Conservation (phyloP, 495 filamentous ascomycete species). For the Trichoderma reesei region DNA sequence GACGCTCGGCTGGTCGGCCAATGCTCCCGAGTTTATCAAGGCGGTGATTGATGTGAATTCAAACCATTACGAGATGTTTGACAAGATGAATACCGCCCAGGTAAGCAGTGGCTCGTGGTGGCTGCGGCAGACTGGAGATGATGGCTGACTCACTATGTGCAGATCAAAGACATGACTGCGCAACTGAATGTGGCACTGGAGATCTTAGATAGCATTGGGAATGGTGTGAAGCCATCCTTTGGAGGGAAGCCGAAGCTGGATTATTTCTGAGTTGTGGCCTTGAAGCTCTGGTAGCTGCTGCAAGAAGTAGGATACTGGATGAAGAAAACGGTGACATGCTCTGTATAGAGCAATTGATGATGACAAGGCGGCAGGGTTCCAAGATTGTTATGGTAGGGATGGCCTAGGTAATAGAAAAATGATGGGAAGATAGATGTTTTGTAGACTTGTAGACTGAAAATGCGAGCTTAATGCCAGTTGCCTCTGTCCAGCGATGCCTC, state of each 20-base stretch:
- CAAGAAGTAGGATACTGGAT: too few species aligned
- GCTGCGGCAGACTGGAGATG: too few species aligned
- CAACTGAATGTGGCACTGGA: background rate
- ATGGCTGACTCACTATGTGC: background rate
- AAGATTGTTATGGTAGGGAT: too few species aligned
- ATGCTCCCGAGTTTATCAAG: slow-evolving; percentile 1
- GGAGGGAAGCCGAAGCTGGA: background rate
- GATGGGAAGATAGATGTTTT: too few species aligned
- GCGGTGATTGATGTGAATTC: background rate
- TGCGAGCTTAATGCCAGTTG: too few species aligned
- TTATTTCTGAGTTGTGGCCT: background rate
- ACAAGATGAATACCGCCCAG: background rate
- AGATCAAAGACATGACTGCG: background rate
- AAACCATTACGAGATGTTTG: slow-evolving; percentile 6
- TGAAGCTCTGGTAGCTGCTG: too few species aligned
- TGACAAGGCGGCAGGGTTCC: too few species aligned
- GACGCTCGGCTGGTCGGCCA: background rate
- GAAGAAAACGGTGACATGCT: too few species aligned
- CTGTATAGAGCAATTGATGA: too few species aligned
- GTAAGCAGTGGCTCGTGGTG: background rate
- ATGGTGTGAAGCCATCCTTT: background rate
- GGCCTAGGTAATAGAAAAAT: too few species aligned
- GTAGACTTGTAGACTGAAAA: too few species aligned
- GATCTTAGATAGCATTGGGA: background rate
- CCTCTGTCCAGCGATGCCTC: too few species aligned